Evolutionary conservation across 345 rosid species (phyloP), one percentile per base, ranked within the genome.

Genomic region (Clausena lansium): DNA sequence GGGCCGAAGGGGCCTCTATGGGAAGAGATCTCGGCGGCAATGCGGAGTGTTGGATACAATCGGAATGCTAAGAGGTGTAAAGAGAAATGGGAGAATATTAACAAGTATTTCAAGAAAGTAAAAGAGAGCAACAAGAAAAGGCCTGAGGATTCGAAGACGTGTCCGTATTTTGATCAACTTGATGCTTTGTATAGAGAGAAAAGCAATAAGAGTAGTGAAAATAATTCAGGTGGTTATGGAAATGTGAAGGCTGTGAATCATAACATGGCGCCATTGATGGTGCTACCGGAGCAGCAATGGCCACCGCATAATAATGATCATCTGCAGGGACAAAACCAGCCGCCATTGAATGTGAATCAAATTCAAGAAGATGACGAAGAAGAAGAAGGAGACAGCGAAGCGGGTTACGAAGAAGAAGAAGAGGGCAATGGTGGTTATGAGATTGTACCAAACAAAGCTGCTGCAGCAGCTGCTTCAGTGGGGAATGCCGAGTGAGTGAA

Each of bases 41-140:
- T 89, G 89, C 73, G 60, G 79, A 82, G 80, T 69, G 73, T 82
- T 15, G 90, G 92, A 0, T 84, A 86, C 82, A 80, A 86, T 62
- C 83, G 92, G 1, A 87, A 36, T 36, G 74, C 90, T 19, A 89
- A 89, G 75, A 80, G 92, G 78, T 89, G 92, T 79, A 89, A 89
- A 72, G 92, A 89, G 83, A 89, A 89, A 78, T 89, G 92, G 92
- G 92, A 89, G 84, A 89, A 89, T 75, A 87, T 89, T 38, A 89
- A 89, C 86, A 89, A 89, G 83, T 89, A 89, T 80, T 89, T 83
- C 90, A 89, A 89, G 85, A 87, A 86, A 83, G 90, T 87, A 70
- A 89, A 87, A 59, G 89, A 87, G 47, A 83, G 88, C 67, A 87
- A 83, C 83, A 87, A 80, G 81, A 83, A 70, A 77, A 78, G 92